A percentile compares a stretch with the other conserved stretches of the same genome.
Conservation (phyloP, 2,329 filamentous ascomycete species). For the Ceratocystis diversiconidia region DNA sequence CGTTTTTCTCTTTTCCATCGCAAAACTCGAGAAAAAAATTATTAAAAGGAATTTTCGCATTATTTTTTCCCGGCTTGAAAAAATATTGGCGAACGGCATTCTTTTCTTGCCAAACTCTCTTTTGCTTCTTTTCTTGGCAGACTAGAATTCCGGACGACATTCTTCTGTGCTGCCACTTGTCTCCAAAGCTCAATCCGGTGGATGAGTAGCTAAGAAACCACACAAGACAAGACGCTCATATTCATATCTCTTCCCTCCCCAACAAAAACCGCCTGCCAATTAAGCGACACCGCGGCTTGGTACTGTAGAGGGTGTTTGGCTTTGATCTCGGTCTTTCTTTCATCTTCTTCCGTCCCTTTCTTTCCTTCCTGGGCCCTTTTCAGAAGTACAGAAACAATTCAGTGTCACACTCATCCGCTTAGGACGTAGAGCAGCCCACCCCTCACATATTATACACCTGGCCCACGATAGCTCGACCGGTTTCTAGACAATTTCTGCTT, state of each 20-base stretch:
- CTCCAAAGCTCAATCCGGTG: neutral
- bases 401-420: too few relatives aligned
- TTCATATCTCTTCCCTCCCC: neutral
- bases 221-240: neutral
- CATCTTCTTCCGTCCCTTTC: too few relatives aligned
- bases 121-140: neutral
- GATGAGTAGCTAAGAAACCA: neutral
- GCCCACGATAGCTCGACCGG: too few relatives aligned
- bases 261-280: too few relatives aligned
- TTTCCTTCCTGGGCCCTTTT: too few relatives aligned
- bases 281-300: too few relatives aligned
- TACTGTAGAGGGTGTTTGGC: too few relatives aligned
- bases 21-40: neutral
- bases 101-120: neutral
- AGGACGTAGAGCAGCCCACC: too few relatives aligned
- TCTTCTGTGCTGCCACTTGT: conserved; percentile 3
- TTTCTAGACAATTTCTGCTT: neutral
- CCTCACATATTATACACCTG: too few relatives aligned
- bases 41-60: neutral
- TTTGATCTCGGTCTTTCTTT: too few relatives aligned
- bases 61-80: neutral
- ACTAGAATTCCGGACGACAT: neutral
- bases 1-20: neutral
- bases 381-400: too few relatives aligned
- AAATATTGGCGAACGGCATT: neutral